Evolutionary conservation across 169 alveolate species (phyloP).

Genomic region (Plasmodium vivax): DNA sequence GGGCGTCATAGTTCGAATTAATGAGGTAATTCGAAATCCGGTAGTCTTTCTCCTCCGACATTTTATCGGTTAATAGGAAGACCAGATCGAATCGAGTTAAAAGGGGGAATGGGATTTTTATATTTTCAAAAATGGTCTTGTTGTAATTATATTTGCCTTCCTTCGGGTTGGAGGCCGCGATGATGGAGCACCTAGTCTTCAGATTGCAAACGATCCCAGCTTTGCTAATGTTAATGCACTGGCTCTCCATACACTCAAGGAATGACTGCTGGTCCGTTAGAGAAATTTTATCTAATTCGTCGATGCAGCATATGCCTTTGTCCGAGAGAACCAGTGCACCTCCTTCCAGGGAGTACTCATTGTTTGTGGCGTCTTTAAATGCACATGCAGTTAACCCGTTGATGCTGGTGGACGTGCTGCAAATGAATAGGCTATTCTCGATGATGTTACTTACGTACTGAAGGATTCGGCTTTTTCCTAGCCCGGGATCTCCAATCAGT

Average conservation of each 20-base stretch:
- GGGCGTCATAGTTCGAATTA: background rate
- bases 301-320: slow-evolving; percentile 95
- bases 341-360: slow-evolving; percentile 92
- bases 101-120: slow-evolving; percentile 84
- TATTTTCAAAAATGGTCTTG: slow-evolving; percentile 76
- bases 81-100: slow-evolving; percentile 87
- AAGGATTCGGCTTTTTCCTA: slow-evolving; percentile 79
- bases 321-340: slow-evolving; percentile 95
- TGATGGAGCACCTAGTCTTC: slow-evolving; percentile 80
- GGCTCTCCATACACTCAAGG: slow-evolving; percentile 95
- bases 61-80: slow-evolving; percentile 66
- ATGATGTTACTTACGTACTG: slow-evolving; percentile 77
- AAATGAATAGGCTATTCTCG: slow-evolving; percentile 73
- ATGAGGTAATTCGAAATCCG: slow-evolving; percentile 44
- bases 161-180: slow-evolving; percentile 83
- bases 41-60: slow-evolving; percentile 58
- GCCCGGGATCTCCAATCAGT: slow-evolving; percentile 81
- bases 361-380: slow-evolving; percentile 84
- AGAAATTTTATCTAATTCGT: slow-evolving; percentile 89
- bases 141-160: slow-evolving; percentile 78
- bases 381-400: slow-evolving; percentile 93
- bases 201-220: slow-evolving; percentile 86
- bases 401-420: slow-evolving; percentile 89
- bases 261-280: slow-evolving; percentile 88
- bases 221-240: slow-evolving; percentile 88